A percentile compares a stretch with the other conserved stretches of the same genome.
Conservation (phyloP, 805 yeast species). For the Metschnikowia orientalis region DNA sequence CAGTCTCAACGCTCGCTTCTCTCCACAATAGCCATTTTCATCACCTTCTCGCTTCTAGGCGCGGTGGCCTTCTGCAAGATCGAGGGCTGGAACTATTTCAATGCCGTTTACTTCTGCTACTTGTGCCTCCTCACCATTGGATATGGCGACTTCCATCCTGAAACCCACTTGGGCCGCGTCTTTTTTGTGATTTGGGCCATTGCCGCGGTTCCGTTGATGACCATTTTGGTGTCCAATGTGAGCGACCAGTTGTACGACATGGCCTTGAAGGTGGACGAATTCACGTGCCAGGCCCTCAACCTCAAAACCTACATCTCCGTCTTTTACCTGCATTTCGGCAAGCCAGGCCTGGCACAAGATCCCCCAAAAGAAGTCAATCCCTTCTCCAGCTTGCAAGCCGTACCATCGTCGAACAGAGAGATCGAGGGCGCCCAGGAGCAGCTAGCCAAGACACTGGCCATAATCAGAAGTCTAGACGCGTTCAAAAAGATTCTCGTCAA, state of each 20-base stretch:
- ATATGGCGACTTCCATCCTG: slow-evolving; percentile 73
- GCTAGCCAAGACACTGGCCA: not conserved
- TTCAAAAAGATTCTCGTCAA: slow-evolving; percentile 13
- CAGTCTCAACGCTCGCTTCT: slow-evolving; percentile 40
- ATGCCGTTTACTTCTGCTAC: slow-evolving; percentile 71
- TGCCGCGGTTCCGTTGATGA: slow-evolving; percentile 83
- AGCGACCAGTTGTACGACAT: slow-evolving; percentile 54
- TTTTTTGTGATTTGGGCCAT: slow-evolving; percentile 79
- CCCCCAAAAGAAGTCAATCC: not conserved
- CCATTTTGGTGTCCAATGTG: slow-evolving; percentile 65
- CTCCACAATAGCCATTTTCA: slow-evolving; percentile 41
- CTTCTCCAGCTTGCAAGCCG: not conserved
- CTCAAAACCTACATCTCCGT: slow-evolving; percentile 7
- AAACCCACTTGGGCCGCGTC: slow-evolving; percentile 58
- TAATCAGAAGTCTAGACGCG: not conserved
- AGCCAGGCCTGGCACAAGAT: too few relatives aligned
- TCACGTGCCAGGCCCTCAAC: slow-evolving; percentile 6
- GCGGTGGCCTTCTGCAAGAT: slow-evolving; percentile 55
- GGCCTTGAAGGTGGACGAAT: slow-evolving; percentile 17
- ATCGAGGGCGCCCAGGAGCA: not conserved
- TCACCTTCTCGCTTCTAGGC: slow-evolving; percentile 68
- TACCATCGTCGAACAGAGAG: not conserved
- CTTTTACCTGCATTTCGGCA: not conserved
- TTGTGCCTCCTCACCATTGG: slow-evolving; percentile 78
- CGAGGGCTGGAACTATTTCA: slow-evolving; percentile 72